Evolutionary conservation across 164 flowering plant genomes (phyloP).

Genomic region (Vitis cinerea): DNA sequence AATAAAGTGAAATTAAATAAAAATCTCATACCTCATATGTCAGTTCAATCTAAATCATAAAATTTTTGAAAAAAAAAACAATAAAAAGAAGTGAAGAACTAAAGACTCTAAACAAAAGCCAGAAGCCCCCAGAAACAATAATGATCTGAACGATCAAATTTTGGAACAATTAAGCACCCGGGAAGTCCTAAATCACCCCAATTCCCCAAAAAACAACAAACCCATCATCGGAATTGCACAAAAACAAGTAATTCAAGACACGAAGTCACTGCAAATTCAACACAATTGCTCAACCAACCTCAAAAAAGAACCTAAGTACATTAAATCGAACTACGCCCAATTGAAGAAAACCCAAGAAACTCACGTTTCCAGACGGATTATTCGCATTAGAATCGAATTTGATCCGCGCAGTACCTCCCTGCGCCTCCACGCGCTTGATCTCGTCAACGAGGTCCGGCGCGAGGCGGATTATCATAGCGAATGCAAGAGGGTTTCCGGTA

Average conservation of each 20-base stretch:
- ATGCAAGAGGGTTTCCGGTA: slow-evolving; percentile 53
- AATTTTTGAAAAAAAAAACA: neutral
- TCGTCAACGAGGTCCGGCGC: slow-evolving; percentile 87
- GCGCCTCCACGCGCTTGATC: slow-evolving; percentile 78
- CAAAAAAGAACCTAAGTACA: neutral
- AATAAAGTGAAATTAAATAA: neutral
- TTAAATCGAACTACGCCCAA: slow-evolving; percentile 2
- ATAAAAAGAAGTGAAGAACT: neutral
- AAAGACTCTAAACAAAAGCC: neutral
- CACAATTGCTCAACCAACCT: neutral
- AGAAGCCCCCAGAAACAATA: neutral
- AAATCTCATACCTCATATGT: neutral
- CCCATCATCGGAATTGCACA: neutral
- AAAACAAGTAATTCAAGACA: neutral
- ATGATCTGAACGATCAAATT: neutral
- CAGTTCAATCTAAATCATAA: neutral
- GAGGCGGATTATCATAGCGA: slow-evolving; percentile 74
- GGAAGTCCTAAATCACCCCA: neutral
- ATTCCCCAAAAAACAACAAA: neutral
- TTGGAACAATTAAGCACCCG: neutral
- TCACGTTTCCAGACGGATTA: slow-evolving; percentile 66
- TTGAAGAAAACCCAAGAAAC: slow-evolving; percentile 18
- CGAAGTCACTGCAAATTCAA: neutral
- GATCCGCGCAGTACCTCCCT: slow-evolving; percentile 69
- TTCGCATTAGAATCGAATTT: slow-evolving; percentile 69